Conservation (phyloP, 2,329 filamentous ascomycete species). For the Metarhizium brunneum region DNA sequence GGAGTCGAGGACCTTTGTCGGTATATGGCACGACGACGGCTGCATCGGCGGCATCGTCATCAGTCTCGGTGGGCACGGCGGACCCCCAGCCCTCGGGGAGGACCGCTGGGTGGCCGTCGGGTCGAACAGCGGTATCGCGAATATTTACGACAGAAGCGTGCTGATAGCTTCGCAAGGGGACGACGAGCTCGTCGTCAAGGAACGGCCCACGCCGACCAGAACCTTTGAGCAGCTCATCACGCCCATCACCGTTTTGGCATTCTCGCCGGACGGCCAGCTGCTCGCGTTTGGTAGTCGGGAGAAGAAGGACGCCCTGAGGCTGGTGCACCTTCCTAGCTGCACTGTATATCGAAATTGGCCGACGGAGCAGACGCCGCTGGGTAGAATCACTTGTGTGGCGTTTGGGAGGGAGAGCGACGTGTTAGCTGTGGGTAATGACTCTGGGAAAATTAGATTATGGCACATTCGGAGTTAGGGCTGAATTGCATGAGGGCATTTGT, state of each 20-base stretch:
- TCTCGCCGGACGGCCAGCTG: constrained; percentile 84
- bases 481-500: not conserved
- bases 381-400: constrained; percentile 67
- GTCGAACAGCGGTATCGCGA: constrained; percentile 78
- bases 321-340: constrained; percentile 85
- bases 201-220: constrained; percentile 61
- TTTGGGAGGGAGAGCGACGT: constrained; percentile 58
- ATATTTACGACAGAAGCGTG: constrained; percentile 77
- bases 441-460: constrained; percentile 83
- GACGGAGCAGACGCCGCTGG: constrained; percentile 79
- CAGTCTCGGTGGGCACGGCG: constrained; percentile 62
- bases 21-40: constrained; percentile 83
- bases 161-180: constrained; percentile 38
- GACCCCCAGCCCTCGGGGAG: constrained; percentile 55
- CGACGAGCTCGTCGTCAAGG: constrained; percentile 44
- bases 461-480: constrained; percentile 59
- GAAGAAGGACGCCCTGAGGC: constrained; percentile 78
- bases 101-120: constrained; percentile 88
- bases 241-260: constrained; percentile 67
- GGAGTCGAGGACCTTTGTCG: constrained; percentile 57
- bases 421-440: constrained; percentile 80
- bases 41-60: constrained; percentile 78
- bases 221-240: constrained; percentile 82
- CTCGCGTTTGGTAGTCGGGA: constrained; percentile 76
- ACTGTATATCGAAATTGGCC: constrained; percentile 98